Evolutionary conservation across 495 filamentous ascomycete species (phyloP).

Genomic region (Lasiosphaeriaceae sp.): DNA sequence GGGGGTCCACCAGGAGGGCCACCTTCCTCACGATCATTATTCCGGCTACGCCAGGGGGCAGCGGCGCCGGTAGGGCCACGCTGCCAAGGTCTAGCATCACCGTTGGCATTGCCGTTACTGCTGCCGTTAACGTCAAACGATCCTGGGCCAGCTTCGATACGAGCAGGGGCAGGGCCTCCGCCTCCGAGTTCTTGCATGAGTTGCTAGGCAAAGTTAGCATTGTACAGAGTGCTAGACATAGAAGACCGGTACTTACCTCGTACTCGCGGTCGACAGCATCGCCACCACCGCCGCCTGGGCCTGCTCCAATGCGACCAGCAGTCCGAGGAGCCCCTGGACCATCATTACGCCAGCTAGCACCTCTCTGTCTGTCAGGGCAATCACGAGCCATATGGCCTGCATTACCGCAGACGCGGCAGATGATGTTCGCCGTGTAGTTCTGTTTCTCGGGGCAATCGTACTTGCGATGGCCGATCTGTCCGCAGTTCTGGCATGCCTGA

Average conservation of each 20-base stretch:
- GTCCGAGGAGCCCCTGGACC: slow-evolving; percentile 40
- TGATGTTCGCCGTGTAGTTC: slow-evolving; percentile 98
- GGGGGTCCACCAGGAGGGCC: slow-evolving; percentile 28
- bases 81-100: slow-evolving; percentile 81
- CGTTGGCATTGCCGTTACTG: slow-evolving; percentile 36
- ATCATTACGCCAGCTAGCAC: slow-evolving; percentile 85
- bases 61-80: slow-evolving; percentile 81
- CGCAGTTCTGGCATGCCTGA: slow-evolving; percentile 99
- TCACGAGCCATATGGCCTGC: slow-evolving; percentile 41
- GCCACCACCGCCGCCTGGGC: slow-evolving; percentile 54
- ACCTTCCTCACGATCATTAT: slow-evolving; percentile 39
- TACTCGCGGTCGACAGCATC: slow-evolving; percentile 92
- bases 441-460: slow-evolving; percentile 97
- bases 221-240: background rate
- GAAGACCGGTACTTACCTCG: slow-evolving; percentile 58
- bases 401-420: slow-evolving; percentile 91
- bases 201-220: slow-evolving; percentile 60
- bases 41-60: slow-evolving; percentile 66
- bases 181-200: slow-evolving; percentile 94
- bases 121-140: slow-evolving; percentile 35
- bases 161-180: slow-evolving; percentile 63
- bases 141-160: slow-evolving; percentile 82
- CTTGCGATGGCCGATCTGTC: slow-evolving; percentile 97
- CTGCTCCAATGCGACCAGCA: slow-evolving; percentile 63
- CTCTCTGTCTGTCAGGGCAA: slow-evolving; percentile 88